These are phyloP conservation scores for Aureobasidium sp. DNA, from an alignment of 2,329 filamentous ascomycete genomes.

Conservation along the genomic window DNA sequence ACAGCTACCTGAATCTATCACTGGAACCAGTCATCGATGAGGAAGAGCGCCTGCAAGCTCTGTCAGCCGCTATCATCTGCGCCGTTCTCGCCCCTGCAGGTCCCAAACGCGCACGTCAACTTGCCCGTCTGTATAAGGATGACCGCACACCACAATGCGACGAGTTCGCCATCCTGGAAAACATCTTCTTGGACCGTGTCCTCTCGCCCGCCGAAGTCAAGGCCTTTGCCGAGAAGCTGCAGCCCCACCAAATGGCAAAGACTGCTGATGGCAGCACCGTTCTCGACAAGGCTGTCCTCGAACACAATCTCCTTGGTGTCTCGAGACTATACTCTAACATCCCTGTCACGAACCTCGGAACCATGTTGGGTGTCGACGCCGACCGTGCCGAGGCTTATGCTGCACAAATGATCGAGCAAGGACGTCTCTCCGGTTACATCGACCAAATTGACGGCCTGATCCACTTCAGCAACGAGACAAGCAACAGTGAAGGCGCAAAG, in stretches of 20 bases:
- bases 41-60: slow-evolving; percentile 73
- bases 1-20: slow-evolving; percentile 82
- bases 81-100: slow-evolving; percentile 88
- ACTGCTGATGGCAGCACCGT: slow-evolving; percentile 90
- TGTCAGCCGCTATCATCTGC: slow-evolving; percentile 82
- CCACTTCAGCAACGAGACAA: slow-evolving; percentile 70
- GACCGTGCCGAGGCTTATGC: slow-evolving; percentile 86
- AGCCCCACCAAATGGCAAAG: slow-evolving; percentile 80
- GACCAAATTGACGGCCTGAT: slow-evolving; percentile 89
- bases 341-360: slow-evolving; percentile 58
- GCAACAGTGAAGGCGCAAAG: slow-evolving; percentile 26
- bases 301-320: slow-evolving; percentile 87
- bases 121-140: slow-evolving; percentile 87
- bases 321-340: slow-evolving; percentile 51
- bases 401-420: slow-evolving; percentile 92
- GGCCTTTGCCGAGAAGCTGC: slow-evolving; percentile 71
- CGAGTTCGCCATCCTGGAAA: slow-evolving; percentile 85
- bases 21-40: slow-evolving; percentile 72
- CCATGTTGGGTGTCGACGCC: slow-evolving; percentile 66
- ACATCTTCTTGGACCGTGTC: slow-evolving; percentile 91
- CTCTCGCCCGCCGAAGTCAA: slow-evolving; percentile 74
- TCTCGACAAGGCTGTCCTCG: slow-evolving; percentile 83
- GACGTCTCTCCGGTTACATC: slow-evolving; percentile 75
- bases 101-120: slow-evolving; percentile 67
- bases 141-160: slow-evolving; percentile 67